A percentile compares a stretch with the other conserved stretches of the same genome.
Conservation (phyloP, 1,284 basidiomycete species). For the Melampsora larici-populina region DNA sequence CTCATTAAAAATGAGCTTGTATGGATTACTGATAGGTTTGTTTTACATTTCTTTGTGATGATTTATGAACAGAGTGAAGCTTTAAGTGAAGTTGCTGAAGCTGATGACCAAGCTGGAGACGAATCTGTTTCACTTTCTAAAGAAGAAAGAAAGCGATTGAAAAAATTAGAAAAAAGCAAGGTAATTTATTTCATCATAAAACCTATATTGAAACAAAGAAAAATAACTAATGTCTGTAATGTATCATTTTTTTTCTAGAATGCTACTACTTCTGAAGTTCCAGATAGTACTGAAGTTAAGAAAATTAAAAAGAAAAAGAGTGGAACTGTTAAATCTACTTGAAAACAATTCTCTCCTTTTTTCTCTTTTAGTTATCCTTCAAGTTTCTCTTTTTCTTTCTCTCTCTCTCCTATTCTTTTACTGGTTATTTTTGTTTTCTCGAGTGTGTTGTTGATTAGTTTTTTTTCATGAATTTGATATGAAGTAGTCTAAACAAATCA, state of each 20-base stretch:
- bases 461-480: background rate
- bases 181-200: background rate
- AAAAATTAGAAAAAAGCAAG: conserved; percentile 1
- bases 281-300: background rate
- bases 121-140: background rate
- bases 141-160: background rate
- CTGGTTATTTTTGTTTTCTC: background rate
- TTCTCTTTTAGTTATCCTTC: no score
- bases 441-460: conserved; percentile 4
- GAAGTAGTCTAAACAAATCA: background rate
- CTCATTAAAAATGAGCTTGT: no score
- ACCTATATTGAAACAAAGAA: no score
- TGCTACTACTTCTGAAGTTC: background rate
- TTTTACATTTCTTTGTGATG: no score
- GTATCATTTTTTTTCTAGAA: no score
- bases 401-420: background rate
- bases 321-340: background rate
- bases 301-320: conserved; percentile 13
- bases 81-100: background rate
- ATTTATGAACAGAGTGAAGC: background rate
- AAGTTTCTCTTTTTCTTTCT: background rate
- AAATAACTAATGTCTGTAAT: no score
- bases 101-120: background rate
- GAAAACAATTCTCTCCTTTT: background rate
- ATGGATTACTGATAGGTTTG: no score